Percentiles rank a stretch among this genome's conserved stretches.
Evolutionary conservation across 2,329 filamentous ascomycete species (phyloP).

Genomic region (Alternaria triticina): DNA sequence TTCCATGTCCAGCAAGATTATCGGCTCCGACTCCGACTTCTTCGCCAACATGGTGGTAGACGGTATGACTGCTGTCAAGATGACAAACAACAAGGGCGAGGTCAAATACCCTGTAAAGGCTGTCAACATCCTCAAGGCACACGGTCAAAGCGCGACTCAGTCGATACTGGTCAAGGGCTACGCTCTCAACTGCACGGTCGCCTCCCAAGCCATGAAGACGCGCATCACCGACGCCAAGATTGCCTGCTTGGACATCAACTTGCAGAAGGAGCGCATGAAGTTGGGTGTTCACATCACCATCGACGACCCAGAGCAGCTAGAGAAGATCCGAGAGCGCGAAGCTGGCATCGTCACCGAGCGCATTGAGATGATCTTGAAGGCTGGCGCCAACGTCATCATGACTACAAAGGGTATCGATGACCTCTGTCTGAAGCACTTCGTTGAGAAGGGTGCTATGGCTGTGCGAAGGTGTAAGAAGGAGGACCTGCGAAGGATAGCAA

Average conservation of each 20-base stretch:
- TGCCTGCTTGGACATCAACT: slow-evolving; percentile 94
- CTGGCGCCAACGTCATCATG: slow-evolving; percentile 92
- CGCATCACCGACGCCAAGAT: slow-evolving; percentile 94
- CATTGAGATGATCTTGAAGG: slow-evolving; percentile 96
- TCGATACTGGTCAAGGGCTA: slow-evolving; percentile 94
- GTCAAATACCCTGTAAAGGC: slow-evolving; percentile 98
- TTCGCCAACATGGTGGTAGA: slow-evolving; percentile 98
- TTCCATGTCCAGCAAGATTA: slow-evolving; percentile 99
- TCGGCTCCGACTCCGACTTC: slow-evolving; percentile 93
- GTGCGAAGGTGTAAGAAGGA: slow-evolving; percentile 98
- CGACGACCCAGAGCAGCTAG: slow-evolving; percentile 94
- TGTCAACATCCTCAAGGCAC: slow-evolving; percentile 97
- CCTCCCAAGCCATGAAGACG: slow-evolving; percentile 97
- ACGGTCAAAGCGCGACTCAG: slow-evolving; percentile 90
- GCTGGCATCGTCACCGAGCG: slow-evolving; percentile 91
- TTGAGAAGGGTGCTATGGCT: slow-evolving; percentile 94
- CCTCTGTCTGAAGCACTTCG: slow-evolving; percentile 88
- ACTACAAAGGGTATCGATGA: slow-evolving; percentile 99
- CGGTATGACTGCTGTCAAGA: slow-evolving; percentile 93
- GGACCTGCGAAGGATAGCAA: slow-evolving; percentile 92
- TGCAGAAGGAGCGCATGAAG: slow-evolving; percentile 99
- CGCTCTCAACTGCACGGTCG: slow-evolving; percentile 97
- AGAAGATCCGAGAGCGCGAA: slow-evolving; percentile 94
- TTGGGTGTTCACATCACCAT: slow-evolving; percentile 97
- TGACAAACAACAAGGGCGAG: slow-evolving; percentile 87